Evolutionary conservation across 768 basidiomycete species (phyloP), one percentile per base, ranked within the genome.

Genomic region (Hygrophorus pudorinus): DNA sequence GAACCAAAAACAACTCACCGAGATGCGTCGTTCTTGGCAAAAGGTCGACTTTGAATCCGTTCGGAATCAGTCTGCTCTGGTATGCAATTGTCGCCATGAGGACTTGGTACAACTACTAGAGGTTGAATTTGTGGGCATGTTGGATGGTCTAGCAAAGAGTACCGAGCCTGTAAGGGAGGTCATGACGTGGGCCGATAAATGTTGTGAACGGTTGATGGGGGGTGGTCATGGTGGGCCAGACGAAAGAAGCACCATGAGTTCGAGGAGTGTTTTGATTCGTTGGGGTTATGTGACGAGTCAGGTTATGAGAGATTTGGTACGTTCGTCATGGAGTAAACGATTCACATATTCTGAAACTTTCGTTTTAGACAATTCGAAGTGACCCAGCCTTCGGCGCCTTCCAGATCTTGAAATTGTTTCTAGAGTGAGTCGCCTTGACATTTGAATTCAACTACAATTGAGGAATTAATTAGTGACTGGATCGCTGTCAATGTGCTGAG

Each of bases 251-350:
- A 78, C 81, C 12, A 79, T 90, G 82, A 88, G 85, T 60, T 87
- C 88, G 38, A 71, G 89, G 50, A 89, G 86, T 57, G 76, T 90
- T 42, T 70, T 92, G 56, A 88, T 91, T 59, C 79, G 88, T 44
- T 90, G 87, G 88, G 85, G 87, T 40, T 91, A 91, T 64, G 89
- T 91, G 57, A 90, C 88, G 13, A 86, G 84, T 62, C 88, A 92
- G 62, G 79, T 92, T 53, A 92, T 91, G 87, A 72, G 89, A 54
- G 89, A 92, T 63, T 67, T 92, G 60, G 85, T 89, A 58, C 60
- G 83, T 62, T 28, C 45, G 44, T 29, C 40, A 18, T 45, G 27
- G 41, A 43, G 29, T 41, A 8, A 45, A 42, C 3, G 34, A 33
- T 30, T 36, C 31, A 11, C 20, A 45, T 42, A 37, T 14, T 10